Evolutionary conservation across 805 yeast species (phyloP).

Genomic region (Candida corydali): DNA sequence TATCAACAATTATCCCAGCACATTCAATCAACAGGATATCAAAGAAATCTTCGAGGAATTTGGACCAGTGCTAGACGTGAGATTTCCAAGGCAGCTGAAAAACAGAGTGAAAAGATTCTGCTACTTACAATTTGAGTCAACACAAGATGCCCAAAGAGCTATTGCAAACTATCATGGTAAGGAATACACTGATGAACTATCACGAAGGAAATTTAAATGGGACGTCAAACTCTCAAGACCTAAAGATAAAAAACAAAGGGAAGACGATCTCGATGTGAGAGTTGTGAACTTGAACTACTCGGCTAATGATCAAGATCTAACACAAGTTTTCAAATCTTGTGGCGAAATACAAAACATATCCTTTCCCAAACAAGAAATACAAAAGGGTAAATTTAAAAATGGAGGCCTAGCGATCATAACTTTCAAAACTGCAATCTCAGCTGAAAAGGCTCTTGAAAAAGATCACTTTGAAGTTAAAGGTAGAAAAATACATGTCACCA

Average conservation of each 20-base stretch:
- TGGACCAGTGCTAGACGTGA: slow-evolving; percentile 44
- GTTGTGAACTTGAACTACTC: slow-evolving; percentile 35
- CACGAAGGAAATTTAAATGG: slow-evolving; percentile 29
- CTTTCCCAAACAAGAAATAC: slow-evolving; percentile 37
- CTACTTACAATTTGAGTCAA: slow-evolving; percentile 53
- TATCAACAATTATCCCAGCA: slow-evolving; percentile 72
- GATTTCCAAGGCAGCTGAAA: slow-evolving; percentile 59
- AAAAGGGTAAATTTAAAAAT: slow-evolving; percentile 32
- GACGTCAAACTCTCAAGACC: slow-evolving; percentile 66
- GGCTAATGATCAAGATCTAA: slow-evolving; percentile 36
- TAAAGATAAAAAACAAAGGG: slow-evolving; percentile 29
- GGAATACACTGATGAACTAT: slow-evolving; percentile 23
- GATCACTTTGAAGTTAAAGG: slow-evolving; percentile 42
- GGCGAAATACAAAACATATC: slow-evolving; percentile 53
- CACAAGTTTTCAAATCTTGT: slow-evolving; percentile 38
- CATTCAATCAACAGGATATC: slow-evolving; percentile 37
- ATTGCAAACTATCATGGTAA: slow-evolving; percentile 37
- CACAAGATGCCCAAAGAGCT: slow-evolving; percentile 45
- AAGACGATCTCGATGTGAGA: slow-evolving; percentile 56
- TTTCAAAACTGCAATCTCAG: slow-evolving; percentile 41
- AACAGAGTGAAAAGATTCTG: slow-evolving; percentile 65
- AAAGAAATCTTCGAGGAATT: slow-evolving; percentile 32
- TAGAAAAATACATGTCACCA: slow-evolving; percentile 44
- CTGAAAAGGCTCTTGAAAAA: slow-evolving; percentile 41
- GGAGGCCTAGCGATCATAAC: slow-evolving; percentile 68